Evolutionary conservation across 495 filamentous ascomycete genomes (phyloP).

Genomic region (Apodospora peruviana): DNA sequence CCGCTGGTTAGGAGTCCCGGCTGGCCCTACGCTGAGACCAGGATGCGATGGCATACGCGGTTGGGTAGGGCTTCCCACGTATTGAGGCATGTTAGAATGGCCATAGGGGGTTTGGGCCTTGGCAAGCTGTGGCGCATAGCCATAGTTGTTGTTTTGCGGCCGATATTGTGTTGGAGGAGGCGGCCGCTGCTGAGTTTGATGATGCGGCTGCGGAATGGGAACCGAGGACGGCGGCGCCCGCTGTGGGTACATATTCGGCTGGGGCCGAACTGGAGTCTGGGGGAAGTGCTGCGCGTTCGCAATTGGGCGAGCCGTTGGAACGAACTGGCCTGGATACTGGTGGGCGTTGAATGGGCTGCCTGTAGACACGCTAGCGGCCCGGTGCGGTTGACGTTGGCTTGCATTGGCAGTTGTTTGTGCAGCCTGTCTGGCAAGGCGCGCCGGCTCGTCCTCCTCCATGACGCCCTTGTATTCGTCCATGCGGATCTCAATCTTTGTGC

Average conservation of each 20-base stretch:
- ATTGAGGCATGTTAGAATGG: conserved; percentile 33
- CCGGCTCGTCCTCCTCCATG: conserved; percentile 78
- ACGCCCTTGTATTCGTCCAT: conserved; percentile 68
- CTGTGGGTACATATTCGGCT: conserved; percentile 28
- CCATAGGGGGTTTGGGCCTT: conserved; percentile 33
- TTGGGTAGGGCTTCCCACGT: conserved; percentile 31
- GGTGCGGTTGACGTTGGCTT: conserved; percentile 32
- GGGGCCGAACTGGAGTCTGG: conserved; percentile 36
- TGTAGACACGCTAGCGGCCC: conserved; percentile 33
- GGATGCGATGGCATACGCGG: conserved; percentile 27
- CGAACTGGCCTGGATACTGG: conserved; percentile 30
- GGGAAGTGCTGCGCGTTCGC: conserved; percentile 35
- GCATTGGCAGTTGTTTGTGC: conserved; percentile 27
- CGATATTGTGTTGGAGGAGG: conserved; percentile 29
- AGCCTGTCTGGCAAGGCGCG: conserved; percentile 28
- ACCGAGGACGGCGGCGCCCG: conserved; percentile 23
- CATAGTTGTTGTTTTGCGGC: conserved; percentile 14
- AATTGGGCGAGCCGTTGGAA: conserved; percentile 32
- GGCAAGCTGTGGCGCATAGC: conserved; percentile 29
- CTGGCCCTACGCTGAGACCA: conserved; percentile 22
- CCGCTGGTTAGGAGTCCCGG: conserved; percentile 22
- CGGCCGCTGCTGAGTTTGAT: conserved; percentile 23
- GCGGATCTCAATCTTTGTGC: conserved; percentile 70
- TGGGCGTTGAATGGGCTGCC: conserved; percentile 27
- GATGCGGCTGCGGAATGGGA: conserved; percentile 25